Base-by-base conservation (phyloP, 208 protist genomes). In the Trypanosoma platydactyli region DNA sequence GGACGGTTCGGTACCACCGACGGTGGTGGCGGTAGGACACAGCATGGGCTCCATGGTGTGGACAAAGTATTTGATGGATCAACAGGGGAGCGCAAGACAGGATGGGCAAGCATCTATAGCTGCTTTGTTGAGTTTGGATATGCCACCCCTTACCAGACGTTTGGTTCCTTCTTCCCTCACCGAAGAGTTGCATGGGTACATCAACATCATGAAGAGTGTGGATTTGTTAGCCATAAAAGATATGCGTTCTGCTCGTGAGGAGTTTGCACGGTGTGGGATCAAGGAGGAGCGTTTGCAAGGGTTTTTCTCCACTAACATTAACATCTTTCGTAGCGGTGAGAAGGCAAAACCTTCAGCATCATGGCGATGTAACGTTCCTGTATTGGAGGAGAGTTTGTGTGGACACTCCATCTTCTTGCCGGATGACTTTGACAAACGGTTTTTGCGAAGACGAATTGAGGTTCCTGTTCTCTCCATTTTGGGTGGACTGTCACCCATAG, bases 1-100 rank as follows among this genome's bases (percentile, higher is more conserved):
- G 38, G 48, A 27, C 3, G 24, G 12, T 30, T 20, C 16, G 15
- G 50, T 25, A 33, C 33, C 58, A 56, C 38, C 72, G 20, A 60
- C 42, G 18, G 30, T 84, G 20, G 41, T 91, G 6, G 84, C 76
- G 5, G 65, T 91, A 42, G 84, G 84, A 1, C 84, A 87, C 48
- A 86, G 81, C 60, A 91, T 91, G 84, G 84, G 84, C 18, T 77
- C 78, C 29, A 61, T 76, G 35, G 77, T 72, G 44, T 84, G 77
- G 77, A 66, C 71, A 25, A 71, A 77, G 30, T 82, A 78, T 68
- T 55, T 90, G 20, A 77, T 86, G 76, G 59, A 78, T 30, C 65
- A 61, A 25, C 48, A 70, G 24, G 20, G 33, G 22, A 52, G 50
- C 25, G 45, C 11, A 53, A 22, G 15, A 30, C 22, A 20, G 2